phyloP scores from a whole-genome alignment of 768 basidiomycete species.

The Russula abietina region DNA sequence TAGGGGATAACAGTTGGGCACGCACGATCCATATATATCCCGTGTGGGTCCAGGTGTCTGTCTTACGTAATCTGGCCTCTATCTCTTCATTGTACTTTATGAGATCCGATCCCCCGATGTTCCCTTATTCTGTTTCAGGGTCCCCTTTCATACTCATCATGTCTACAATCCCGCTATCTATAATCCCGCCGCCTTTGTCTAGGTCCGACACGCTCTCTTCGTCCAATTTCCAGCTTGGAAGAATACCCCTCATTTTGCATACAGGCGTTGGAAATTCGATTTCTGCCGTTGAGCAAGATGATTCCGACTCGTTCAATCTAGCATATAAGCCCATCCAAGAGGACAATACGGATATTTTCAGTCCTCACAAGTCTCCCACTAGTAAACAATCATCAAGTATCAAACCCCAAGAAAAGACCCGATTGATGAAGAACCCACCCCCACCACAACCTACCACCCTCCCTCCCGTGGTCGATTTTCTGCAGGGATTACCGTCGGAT shows the following conservation, averaged over 20 bases:
- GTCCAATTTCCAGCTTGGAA: conserved; percentile 17
- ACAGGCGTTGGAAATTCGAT: conserved; percentile 4
- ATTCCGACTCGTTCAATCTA: background rate
- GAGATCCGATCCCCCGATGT: conserved; percentile 23
- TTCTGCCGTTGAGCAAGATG: background rate
- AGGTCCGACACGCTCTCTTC: conserved; percentile 20
- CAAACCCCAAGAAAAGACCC: background rate
- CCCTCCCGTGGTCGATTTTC: background rate
- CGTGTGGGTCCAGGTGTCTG: conserved; percentile 1
- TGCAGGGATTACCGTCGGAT: background rate
- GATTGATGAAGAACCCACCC: background rate
- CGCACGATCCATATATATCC: conserved; percentile 13
- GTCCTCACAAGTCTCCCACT: background rate
- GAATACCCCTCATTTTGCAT: conserved; percentile 22
- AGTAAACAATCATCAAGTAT: background rate
- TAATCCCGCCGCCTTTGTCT: background rate
- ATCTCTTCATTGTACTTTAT: conserved; percentile 18
- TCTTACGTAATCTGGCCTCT: conserved; percentile 5
- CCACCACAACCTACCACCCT: background rate
- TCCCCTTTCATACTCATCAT: conserved; percentile 1
- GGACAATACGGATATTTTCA: background rate
- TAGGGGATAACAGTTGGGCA: background rate
- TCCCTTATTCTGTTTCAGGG: background rate
- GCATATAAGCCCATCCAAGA: background rate
- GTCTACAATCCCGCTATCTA: no score